A percentile compares a stretch with the other conserved stretches of the same genome.
phyloP scores from a whole-genome alignment of 1,284 basidiomycete genomes.

The Hymenochaete sp. region DNA sequence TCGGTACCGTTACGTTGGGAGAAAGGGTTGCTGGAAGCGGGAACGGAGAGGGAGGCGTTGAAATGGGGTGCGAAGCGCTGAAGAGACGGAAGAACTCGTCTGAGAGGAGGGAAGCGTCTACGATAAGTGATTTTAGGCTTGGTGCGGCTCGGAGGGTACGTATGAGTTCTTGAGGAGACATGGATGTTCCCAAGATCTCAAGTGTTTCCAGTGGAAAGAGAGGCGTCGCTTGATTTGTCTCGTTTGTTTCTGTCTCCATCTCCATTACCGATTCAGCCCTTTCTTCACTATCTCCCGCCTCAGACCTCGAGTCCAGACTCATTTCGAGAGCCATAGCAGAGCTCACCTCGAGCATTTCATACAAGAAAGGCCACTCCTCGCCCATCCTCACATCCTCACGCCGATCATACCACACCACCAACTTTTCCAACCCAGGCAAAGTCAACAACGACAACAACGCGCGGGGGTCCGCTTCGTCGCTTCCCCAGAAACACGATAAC shows the following conservation, averaged over 20 bases:
- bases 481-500: not conserved
- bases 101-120: slow-evolving; percentile 6
- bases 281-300: no score
- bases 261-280: no score
- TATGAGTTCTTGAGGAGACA: slow-evolving; percentile 2
- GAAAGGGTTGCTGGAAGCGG: no score
- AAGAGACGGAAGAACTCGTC: slow-evolving; percentile 4
- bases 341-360: slow-evolving; percentile 4
- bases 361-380: slow-evolving; percentile 1
- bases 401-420: slow-evolving; percentile 1
- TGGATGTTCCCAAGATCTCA: slow-evolving; percentile 9
- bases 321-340: no score
- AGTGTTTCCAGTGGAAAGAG: slow-evolving; percentile 1
- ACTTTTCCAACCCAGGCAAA: slow-evolving; percentile 2
- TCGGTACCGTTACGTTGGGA: no score
- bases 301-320: not conserved
- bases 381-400: not conserved
- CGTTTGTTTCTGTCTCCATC: no score
- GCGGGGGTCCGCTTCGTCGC: not conserved
- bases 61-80: not conserved
- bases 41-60: no score
- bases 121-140: not conserved
- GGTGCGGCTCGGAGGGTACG: slow-evolving; percentile 1
- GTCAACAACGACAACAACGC: slow-evolving; percentile 2
- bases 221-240: not conserved